Conservation (phyloP, 768 basidiomycete genomes). For the Austroboletus eburneus region DNA sequence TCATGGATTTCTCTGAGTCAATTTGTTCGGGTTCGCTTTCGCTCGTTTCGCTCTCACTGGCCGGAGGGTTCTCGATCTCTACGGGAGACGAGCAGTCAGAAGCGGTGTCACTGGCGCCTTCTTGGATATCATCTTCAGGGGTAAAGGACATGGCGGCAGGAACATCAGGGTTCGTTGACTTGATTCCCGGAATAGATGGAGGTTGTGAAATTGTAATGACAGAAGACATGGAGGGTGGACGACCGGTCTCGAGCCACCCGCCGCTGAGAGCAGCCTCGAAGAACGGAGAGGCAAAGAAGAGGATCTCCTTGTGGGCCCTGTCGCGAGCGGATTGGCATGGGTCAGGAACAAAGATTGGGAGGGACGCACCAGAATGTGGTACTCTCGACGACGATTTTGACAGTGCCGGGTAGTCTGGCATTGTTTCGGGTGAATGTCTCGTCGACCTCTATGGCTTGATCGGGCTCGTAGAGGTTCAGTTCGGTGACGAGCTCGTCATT, state of each 20-base stretch:
- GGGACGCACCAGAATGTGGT: constrained; percentile 83
- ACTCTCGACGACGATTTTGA: constrained; percentile 86
- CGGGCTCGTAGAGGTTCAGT: constrained; percentile 60
- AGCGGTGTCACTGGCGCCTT: constrained; percentile 28
- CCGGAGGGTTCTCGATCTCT: constrained; percentile 34
- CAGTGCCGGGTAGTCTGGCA: constrained; percentile 72
- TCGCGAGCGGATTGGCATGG: constrained; percentile 2
- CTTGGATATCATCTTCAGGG: constrained; percentile 45
- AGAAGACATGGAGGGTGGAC: constrained; percentile 75
- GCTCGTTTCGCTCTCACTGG: constrained; percentile 32
- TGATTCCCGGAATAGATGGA: constrained; percentile 52
- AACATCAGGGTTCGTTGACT: constrained; percentile 32
- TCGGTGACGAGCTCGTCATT: constrained; percentile 66
- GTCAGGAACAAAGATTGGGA: background rate
- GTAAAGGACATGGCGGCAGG: constrained; percentile 58
- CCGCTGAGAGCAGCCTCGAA: constrained; percentile 90
- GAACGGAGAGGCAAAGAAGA: constrained; percentile 93
- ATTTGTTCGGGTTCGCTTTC: constrained; percentile 35
- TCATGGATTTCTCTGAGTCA: constrained; percentile 10
- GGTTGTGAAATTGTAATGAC: constrained; percentile 82
- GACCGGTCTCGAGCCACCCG: constrained; percentile 86
- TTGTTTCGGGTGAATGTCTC: constrained; percentile 65
- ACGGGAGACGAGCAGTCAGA: constrained; percentile 42
- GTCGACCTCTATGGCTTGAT: constrained; percentile 75
- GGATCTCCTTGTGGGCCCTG: constrained; percentile 89